These are phyloP conservation scores for Penicillium turbatum DNA, from an alignment of 495 filamentous ascomycete genomes.

Conservation along the genomic window DNA sequence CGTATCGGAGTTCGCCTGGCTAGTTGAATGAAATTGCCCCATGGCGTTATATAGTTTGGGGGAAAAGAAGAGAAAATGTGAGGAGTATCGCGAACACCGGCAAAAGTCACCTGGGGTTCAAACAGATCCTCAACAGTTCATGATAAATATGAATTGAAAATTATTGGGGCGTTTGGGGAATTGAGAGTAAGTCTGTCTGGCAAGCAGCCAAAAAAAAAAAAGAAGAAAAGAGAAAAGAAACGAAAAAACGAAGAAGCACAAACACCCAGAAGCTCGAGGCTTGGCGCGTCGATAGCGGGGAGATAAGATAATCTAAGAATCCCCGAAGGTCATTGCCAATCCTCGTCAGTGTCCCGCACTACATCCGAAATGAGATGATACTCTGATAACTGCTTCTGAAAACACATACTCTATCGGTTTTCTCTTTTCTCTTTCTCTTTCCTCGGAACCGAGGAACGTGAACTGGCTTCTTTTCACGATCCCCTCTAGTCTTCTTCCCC, in stretches of 20 bases:
- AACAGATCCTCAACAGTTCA: background rate
- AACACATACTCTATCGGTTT: background rate
- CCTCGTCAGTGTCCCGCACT: too few species aligned
- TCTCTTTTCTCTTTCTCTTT: background rate
- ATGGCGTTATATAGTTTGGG: conserved; percentile 38
- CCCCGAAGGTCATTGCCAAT: too few species aligned
- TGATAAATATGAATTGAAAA: background rate
- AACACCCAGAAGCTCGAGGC: background rate
- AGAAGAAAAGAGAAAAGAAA: background rate
- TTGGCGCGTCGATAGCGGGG: background rate
- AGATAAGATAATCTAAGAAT: too few species aligned
- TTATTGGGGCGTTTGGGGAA: too few species aligned
- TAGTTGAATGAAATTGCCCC: conserved; percentile 76
- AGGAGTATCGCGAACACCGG: background rate
- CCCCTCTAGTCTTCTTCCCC: background rate
- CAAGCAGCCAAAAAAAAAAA: too few species aligned
- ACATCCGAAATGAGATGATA: background rate
- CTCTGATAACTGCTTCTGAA: background rate
- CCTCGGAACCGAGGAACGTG: background rate
- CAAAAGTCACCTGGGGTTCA: background rate
- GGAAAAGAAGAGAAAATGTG: background rate
- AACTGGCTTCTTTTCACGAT: background rate
- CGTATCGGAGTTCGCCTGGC: conserved; percentile 27
- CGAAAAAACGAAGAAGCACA: background rate
- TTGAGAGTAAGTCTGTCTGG: too few species aligned